Evolutionary conservation across 768 basidiomycete genomes (phyloP).

Genomic region (Nidularia sp.): DNA sequence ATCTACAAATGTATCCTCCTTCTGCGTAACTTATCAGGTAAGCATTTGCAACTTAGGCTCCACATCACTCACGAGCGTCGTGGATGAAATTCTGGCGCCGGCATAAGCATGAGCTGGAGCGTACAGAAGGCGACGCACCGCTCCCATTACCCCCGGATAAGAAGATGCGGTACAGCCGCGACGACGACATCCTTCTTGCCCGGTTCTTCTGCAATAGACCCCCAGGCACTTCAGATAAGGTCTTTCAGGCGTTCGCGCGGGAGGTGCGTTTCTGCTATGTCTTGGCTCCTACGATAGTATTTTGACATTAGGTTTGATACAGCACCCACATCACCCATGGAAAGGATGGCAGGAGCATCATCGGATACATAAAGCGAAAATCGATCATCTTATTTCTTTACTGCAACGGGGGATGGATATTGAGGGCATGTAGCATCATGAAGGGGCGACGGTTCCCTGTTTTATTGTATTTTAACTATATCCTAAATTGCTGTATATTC

Average conservation of each 20-base stretch:
- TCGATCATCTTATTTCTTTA: slow-evolving; percentile 72
- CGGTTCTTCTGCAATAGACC: slow-evolving; percentile 69
- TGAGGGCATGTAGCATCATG: background rate
- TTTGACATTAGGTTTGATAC: slow-evolving; percentile 4
- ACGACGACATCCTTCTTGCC: slow-evolving; percentile 78
- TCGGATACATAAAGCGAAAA: slow-evolving; percentile 82
- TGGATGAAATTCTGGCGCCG: slow-evolving; percentile 94
- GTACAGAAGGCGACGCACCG: slow-evolving; percentile 62
- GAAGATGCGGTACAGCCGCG: slow-evolving; percentile 81
- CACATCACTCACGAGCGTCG: slow-evolving; percentile 86
- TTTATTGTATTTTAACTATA: no score
- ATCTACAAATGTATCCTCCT: no score
- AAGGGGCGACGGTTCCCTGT: no score
- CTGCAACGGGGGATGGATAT: slow-evolving; percentile 39
- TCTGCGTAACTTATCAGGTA: no score
- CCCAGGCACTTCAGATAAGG: slow-evolving; percentile 78
- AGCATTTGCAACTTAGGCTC: slow-evolving; percentile 44
- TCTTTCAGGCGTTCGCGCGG: slow-evolving; percentile 79
- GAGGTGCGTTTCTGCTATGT: slow-evolving; percentile 36
- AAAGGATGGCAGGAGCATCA: slow-evolving; percentile 94
- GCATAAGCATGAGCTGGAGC: slow-evolving; percentile 80
- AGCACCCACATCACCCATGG: slow-evolving; percentile 91
- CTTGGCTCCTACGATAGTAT: background rate
- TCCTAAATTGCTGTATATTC: no score
- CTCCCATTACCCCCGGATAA: slow-evolving; percentile 77